Evolutionary conservation across 495 filamentous ascomycete genomes (phyloP).

Genomic region (Achaetomiella virescens): DNA sequence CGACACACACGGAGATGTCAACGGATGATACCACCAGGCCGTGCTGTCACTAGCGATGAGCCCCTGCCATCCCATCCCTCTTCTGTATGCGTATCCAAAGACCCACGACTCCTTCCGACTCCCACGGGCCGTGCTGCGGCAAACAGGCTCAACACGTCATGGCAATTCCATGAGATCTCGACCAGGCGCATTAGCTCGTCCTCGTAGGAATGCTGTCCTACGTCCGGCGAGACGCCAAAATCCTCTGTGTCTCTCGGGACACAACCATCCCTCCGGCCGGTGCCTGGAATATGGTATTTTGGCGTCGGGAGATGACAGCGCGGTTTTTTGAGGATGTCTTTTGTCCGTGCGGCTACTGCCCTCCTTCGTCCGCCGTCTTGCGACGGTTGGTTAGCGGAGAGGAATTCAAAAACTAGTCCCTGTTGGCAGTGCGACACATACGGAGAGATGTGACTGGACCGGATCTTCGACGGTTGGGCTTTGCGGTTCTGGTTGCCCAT

Average conservation of each 20-base stretch:
- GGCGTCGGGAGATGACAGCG: conserved; percentile 43
- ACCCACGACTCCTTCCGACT: conserved; percentile 21
- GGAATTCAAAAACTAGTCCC: conserved; percentile 85
- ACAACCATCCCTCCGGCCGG: conserved; percentile 31
- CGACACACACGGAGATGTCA: conserved; percentile 36
- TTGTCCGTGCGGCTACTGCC: conserved; percentile 66
- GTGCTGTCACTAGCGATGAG: conserved; percentile 29
- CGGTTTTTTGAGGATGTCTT: conserved; percentile 78
- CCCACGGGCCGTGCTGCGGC: conserved; percentile 38
- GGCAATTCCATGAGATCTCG: conserved; percentile 32
- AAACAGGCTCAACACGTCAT: conserved; percentile 37
- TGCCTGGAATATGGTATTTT: conserved; percentile 31
- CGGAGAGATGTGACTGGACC: conserved; percentile 49
- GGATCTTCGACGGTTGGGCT: conserved; percentile 31
- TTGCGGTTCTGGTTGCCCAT: conserved; percentile 31
- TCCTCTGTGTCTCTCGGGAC: conserved; percentile 27
- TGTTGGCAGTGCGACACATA: conserved; percentile 70
- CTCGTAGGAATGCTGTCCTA: conserved; percentile 43
- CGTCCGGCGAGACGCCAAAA: conserved; percentile 60
- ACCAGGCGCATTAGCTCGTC: conserved; percentile 73
- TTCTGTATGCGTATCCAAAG: conserved; percentile 24
- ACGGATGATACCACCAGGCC: conserved; percentile 26
- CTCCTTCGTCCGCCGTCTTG: conserved; percentile 38
- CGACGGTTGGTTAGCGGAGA: conserved; percentile 39
- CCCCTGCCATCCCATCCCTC: conserved; percentile 21